Percentiles rank a stretch among this genome's conserved stretches.
Evolutionary conservation across 169 alveolate species (phyloP).

Genomic region (Perkinsus marinus): DNA sequence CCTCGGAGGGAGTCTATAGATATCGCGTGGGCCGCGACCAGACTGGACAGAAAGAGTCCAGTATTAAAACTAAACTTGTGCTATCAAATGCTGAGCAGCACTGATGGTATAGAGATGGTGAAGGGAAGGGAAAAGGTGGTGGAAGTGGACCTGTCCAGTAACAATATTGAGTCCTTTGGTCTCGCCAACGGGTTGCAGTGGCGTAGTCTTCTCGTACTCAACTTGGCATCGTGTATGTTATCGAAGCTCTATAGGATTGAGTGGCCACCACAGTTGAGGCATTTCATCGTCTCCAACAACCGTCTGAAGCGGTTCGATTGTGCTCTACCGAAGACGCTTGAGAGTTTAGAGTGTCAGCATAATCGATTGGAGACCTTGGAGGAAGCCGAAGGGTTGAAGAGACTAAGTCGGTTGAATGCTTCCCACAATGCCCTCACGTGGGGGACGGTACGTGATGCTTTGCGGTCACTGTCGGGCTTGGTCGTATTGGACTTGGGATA

Average conservation of each 20-base stretch:
- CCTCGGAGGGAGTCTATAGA: not conserved
- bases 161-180: not conserved
- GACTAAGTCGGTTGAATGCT: not conserved
- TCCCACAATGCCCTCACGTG: not conserved
- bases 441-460: not conserved
- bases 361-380: not conserved
- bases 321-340: not conserved
- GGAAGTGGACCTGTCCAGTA: not conserved
- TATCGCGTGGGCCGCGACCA: not conserved
- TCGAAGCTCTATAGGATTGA: not conserved
- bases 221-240: not conserved
- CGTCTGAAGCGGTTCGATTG: not conserved
- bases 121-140: not conserved
- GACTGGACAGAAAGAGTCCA: not conserved
- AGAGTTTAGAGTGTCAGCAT: not conserved
- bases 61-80: not conserved
- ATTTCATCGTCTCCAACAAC: not conserved
- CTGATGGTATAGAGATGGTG: not conserved
- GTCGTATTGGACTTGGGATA: not conserved
- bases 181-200: not conserved
- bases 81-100: not conserved
- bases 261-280: not conserved
- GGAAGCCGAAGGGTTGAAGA: not conserved
- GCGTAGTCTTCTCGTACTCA: not conserved
- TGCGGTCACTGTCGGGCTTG: not conserved